These are phyloP conservation scores for Hypoxylon trugodes DNA, from an alignment of 495 filamentous ascomycete genomes.

Conservation along the genomic window DNA sequence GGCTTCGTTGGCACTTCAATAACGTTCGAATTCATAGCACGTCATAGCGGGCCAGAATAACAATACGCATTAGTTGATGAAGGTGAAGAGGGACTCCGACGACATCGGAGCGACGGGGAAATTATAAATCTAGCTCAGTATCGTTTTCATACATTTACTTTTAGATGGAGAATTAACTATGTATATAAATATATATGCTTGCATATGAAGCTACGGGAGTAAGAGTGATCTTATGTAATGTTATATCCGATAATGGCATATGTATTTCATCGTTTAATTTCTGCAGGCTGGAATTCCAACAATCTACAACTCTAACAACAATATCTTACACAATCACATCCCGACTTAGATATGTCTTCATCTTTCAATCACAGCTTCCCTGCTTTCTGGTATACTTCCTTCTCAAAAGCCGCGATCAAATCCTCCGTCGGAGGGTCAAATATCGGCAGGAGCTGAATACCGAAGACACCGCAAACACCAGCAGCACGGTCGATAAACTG, in stretches of 20 bases:
- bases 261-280: background rate
- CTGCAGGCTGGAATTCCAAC: no score
- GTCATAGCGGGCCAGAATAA: constrained; percentile 33
- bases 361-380: constrained; percentile 9
- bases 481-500: constrained; percentile 49
- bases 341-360: background rate
- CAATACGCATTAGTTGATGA: constrained; percentile 13
- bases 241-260: no score
- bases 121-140: background rate
- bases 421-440: constrained; percentile 27
- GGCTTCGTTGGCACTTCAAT: background rate
- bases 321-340: background rate
- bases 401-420: constrained; percentile 46
- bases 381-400: constrained; percentile 33
- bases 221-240: no score
- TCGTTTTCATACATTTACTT: background rate
- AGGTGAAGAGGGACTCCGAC: constrained; percentile 9
- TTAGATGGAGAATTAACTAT: background rate
- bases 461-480: constrained; percentile 47
- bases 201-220: no score
- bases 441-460: constrained; percentile 40
- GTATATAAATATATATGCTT: background rate
- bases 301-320: background rate
- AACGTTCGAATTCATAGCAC: constrained; percentile 13
- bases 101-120: constrained; percentile 32